Base-by-base conservation (phyloP, 2,329 filamentous ascomycete genomes). In the Fusarium sp. region DNA sequence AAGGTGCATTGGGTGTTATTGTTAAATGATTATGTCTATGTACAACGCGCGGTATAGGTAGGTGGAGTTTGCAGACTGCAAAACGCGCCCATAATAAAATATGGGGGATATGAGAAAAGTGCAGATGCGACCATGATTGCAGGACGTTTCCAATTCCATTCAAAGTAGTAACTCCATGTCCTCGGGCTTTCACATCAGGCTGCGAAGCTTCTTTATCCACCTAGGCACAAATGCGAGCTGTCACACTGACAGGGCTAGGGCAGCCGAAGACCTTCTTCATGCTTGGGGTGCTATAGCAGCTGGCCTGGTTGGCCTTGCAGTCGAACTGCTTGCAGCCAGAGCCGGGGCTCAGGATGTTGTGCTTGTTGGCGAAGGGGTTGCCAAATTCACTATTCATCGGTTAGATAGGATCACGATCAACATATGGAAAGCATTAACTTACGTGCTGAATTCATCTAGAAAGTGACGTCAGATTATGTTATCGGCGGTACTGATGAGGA, bases 181-280 rank as follows among this genome's bases (percentile, higher is more conserved):
- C 27, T 10, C 10, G 4, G 25, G 27, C 27, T 13, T 30, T 30
- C 27, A 30, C 11, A 5, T 10, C 27, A 13, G 27, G 10, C 27
- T 30, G 27, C 10, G 11, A 30, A 30, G 27, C 27, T 30, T 30
- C 27, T 30, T 5, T 11, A 30, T 2, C 17, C 30, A 47, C 73
- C 57, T 74, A 62, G 47, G 69, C 59, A 41, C 76, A 79, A 52
- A 79, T 56, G 14, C 57, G 62, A 19, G 76, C 73, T 35, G 76
- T 75, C 40, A 82, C 66, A 48, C 78, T 74, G 30, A 80, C 78
- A 10, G 80, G 80, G 67, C 76, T 71, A 4, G 80, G 79, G 75
- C 80, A 82, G 55, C 78, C 77, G 56, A 76, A 79, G 10, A 82
- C 79, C 68, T 76, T 81, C 76, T 79, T 80, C 41, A 61, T 46